Percentiles rank a stretch among this genome's conserved stretches.
These are phyloP conservation scores for Cystobasidium pallidum DNA, from an alignment of 1,284 basidiomycete species.

Conservation along the genomic window DNA sequence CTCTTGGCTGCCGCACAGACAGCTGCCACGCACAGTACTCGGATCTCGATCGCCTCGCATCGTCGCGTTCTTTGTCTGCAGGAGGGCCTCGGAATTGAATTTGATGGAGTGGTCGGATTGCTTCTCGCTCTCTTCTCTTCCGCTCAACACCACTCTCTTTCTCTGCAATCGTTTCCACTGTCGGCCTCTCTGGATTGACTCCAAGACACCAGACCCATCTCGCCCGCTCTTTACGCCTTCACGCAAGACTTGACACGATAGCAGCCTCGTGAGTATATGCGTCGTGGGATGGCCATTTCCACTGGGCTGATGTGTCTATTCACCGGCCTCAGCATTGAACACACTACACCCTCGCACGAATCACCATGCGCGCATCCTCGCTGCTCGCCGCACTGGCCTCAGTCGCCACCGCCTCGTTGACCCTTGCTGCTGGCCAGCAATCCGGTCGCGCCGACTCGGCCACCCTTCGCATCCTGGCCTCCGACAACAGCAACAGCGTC, in stretches of 20 bases:
- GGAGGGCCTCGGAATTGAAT: too few relatives aligned
- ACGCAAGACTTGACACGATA: too few relatives aligned
- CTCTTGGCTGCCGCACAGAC: too few relatives aligned
- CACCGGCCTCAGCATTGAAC: not conserved
- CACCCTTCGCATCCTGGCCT: conserved; percentile 15
- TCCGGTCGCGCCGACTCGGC: not conserved
- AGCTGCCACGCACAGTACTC: too few relatives aligned
- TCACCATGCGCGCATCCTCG: conserved; percentile 37
- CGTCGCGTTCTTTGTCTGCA: too few relatives aligned
- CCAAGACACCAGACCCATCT: not conserved
- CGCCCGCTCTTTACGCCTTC: not conserved
- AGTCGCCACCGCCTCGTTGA: conserved; percentile 16
- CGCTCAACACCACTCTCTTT: not conserved
- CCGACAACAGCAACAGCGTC: not conserved
- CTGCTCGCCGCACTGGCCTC: conserved; percentile 36
- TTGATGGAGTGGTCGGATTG: too few relatives aligned
- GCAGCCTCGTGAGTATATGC: too few relatives aligned
- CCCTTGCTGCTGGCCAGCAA: conserved; percentile 33
- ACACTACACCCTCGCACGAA: not conserved
- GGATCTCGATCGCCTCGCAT: too few relatives aligned
- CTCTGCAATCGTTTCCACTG: not conserved
- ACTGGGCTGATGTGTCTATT: not conserved
- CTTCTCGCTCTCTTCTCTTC: not conserved
- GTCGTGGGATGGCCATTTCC: not conserved
- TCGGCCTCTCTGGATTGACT: conserved; percentile 14